phyloP scores from a whole-genome alignment of 78 protist genomes.

The Diacronema lutheri region DNA sequence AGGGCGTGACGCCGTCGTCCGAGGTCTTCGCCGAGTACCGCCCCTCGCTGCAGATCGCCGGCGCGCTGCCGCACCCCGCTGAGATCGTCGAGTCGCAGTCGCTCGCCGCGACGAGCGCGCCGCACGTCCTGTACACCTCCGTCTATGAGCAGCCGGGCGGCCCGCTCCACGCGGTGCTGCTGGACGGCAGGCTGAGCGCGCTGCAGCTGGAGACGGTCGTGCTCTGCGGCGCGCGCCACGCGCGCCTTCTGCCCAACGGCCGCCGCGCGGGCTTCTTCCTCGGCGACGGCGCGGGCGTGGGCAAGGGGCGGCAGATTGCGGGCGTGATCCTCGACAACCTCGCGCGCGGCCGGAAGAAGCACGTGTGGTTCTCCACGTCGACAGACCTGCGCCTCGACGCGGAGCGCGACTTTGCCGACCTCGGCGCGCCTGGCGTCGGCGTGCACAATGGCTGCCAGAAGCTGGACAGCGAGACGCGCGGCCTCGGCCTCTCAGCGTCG shows the following conservation, averaged over 20 bases:
- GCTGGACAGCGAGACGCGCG: neutral
- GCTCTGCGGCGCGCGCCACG: neutral
- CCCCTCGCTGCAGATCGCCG: neutral
- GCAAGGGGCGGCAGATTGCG: constrained; percentile 40
- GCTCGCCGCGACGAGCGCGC: no score
- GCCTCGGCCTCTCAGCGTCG: neutral
- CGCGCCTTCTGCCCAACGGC: neutral
- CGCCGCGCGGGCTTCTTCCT: constrained; percentile 32
- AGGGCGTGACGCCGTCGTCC: no score
- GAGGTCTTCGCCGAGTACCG: neutral
- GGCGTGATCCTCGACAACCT: neutral
- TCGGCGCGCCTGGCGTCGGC: neutral
- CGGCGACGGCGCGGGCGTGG: constrained; percentile 44
- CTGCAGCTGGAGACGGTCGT: no score
- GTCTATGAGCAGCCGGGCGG: neutral
- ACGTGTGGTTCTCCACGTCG: constrained; percentile 23
- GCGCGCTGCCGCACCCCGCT: neutral
- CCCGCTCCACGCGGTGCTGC: neutral
- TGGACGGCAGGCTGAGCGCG: no score
- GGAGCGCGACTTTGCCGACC: constrained; percentile 10
- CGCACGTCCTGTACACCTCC: neutral
- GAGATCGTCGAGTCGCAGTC: neutral
- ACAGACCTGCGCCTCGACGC: constrained; percentile 31
- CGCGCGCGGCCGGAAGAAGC: neutral
- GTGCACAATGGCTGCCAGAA: neutral